These are phyloP conservation scores for Wickerhamomyces sp. DNA, from an alignment of 1,139 yeast species.

Conservation along the genomic window DNA sequence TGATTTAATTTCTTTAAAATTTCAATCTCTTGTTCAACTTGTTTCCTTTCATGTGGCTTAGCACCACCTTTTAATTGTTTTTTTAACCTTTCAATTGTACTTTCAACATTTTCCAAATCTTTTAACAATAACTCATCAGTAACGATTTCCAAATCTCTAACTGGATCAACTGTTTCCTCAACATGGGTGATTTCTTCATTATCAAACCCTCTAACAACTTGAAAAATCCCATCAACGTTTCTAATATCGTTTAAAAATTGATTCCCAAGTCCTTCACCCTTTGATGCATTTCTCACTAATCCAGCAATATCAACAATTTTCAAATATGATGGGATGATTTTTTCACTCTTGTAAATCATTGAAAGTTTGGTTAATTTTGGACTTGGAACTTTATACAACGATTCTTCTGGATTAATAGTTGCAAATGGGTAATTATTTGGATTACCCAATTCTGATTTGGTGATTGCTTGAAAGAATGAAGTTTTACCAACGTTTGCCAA, in stretches of 20 bases:
- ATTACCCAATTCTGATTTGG: slow-evolving; percentile 63
- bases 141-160: slow-evolving; percentile 62
- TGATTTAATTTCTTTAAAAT: slow-evolving; percentile 46
- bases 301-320: slow-evolving; percentile 75
- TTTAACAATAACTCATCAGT: slow-evolving; percentile 69
- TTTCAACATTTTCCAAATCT: slow-evolving; percentile 64
- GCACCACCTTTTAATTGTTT: slow-evolving; percentile 40
- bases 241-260: slow-evolving; percentile 68
- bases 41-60: slow-evolving; percentile 29
- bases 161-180: slow-evolving; percentile 59
- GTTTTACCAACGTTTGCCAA: slow-evolving; percentile 9
- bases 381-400: slow-evolving; percentile 54
- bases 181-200: slow-evolving; percentile 70
- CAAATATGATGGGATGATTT: slow-evolving; percentile 49
- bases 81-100: slow-evolving; percentile 41
- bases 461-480: slow-evolving; percentile 46
- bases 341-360: slow-evolving; percentile 44
- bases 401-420: slow-evolving; percentile 70
- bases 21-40: slow-evolving; percentile 38
- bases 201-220: slow-evolving; percentile 62
- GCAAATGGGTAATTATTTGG: slow-evolving; percentile 83
- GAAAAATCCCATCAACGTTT: slow-evolving; percentile 71
- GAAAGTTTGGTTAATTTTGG: slow-evolving; percentile 40
- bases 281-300: slow-evolving; percentile 64
- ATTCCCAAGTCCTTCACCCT: slow-evolving; percentile 76